Conservation (phyloP, 495 filamentous ascomycete species). For the Aspergillus biplanus region DNA sequence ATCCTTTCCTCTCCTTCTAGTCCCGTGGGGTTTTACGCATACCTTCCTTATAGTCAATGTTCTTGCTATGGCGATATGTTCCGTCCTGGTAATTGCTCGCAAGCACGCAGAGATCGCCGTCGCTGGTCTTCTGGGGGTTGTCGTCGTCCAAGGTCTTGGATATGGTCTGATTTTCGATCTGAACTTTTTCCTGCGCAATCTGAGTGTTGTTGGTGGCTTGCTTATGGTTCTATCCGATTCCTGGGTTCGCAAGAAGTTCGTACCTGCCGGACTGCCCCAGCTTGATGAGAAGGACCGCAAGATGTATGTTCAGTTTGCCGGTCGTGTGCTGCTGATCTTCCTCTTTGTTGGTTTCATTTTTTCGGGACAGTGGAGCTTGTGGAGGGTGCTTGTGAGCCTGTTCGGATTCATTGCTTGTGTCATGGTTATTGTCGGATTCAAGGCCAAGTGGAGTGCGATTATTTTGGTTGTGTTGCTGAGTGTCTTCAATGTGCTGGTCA, state of each 20-base stretch:
- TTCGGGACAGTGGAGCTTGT: slow-evolving; percentile 87
- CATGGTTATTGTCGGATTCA: slow-evolving; percentile 99
- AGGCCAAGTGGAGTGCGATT: slow-evolving; percentile 97
- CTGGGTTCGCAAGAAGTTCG: slow-evolving; percentile 96
- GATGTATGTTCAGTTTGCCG: slow-evolving; percentile 99
- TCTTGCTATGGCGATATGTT: slow-evolving; percentile 83
- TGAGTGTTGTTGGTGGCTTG: slow-evolving; percentile 94
- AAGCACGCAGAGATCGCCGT: slow-evolving; percentile 93
- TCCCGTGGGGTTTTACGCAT: slow-evolving; percentile 88
- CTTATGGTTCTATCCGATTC: slow-evolving; percentile 98
- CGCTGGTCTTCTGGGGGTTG: slow-evolving; percentile 83
- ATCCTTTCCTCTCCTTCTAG: slow-evolving; percentile 45
- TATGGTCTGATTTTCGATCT: slow-evolving; percentile 99
- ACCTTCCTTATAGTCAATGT: slow-evolving; percentile 92
- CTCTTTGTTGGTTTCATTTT: slow-evolving; percentile 96
- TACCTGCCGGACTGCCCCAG: slow-evolving; percentile 89
- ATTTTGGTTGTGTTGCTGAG: slow-evolving; percentile 92
- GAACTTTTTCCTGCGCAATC: slow-evolving; percentile 99
- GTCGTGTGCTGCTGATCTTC: slow-evolving; percentile 94
- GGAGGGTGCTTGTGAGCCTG: slow-evolving; percentile 78
- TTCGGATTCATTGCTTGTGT: slow-evolving; percentile 90
- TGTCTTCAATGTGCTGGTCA: slow-evolving; percentile 94
- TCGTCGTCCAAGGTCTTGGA: slow-evolving; percentile 93
- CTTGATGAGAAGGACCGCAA: slow-evolving; percentile 99
- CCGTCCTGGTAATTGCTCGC: slow-evolving; percentile 83